Conservation (phyloP, 2,329 filamentous ascomycete genomes). For the Aspergillus sergii region DNA sequence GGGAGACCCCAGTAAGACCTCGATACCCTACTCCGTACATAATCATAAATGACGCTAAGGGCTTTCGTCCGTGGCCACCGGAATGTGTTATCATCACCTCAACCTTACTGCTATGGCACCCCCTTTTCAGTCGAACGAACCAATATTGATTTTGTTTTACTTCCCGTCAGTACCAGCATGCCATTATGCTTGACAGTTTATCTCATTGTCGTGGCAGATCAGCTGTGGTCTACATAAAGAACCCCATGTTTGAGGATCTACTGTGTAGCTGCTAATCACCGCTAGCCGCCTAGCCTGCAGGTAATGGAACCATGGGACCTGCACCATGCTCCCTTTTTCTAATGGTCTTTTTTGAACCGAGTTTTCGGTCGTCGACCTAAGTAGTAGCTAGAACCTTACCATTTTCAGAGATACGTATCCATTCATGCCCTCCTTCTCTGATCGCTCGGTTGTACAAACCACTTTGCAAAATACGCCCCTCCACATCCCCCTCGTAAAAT, state of each 20-base stretch:
- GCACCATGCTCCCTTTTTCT: constrained; percentile 17
- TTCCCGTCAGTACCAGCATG: not conserved
- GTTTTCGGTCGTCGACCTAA: constrained; percentile 17
- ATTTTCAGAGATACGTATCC: constrained; percentile 13
- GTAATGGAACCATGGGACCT: constrained; percentile 19
- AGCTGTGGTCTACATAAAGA: constrained; percentile 14
- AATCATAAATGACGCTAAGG: constrained; percentile 14
- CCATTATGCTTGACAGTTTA: not conserved
- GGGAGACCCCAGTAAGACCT: constrained; percentile 8
- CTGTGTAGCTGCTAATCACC: constrained; percentile 22
- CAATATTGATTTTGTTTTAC: not conserved
- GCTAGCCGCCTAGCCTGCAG: constrained; percentile 15
- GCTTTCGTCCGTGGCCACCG: constrained; percentile 8
- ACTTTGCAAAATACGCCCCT: constrained; percentile 12
- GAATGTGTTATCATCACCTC: constrained; percentile 16
- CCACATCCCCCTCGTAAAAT: constrained; percentile 11
- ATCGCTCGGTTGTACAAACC: constrained; percentile 13
- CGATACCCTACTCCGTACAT: not conserved
- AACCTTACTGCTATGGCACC: not conserved
- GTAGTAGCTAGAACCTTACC: constrained; percentile 14
- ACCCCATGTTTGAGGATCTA: constrained; percentile 16
- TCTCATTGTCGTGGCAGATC: not conserved
- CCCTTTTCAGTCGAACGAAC: not conserved
- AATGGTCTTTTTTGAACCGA: constrained; percentile 15
- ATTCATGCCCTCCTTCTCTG: constrained; percentile 6